Evolutionary conservation across 305 asterid species (phyloP).

Genomic region (Plantago coronopus): DNA sequence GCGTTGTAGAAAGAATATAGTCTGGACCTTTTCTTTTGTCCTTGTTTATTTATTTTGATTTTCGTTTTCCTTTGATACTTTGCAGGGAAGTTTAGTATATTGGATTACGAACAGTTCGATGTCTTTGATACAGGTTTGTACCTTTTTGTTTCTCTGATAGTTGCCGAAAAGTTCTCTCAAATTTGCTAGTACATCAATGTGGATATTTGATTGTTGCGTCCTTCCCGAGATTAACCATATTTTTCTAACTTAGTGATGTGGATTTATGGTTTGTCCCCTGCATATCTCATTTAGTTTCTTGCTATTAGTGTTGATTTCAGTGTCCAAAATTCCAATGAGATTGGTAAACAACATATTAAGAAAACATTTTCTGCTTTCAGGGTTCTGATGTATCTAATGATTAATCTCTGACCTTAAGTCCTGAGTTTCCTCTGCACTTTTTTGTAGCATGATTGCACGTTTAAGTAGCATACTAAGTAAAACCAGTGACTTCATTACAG

Average conservation of each 20-base stretch:
- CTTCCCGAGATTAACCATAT: slow-evolving; percentile 2
- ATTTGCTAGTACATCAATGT: slow-evolving; percentile 12
- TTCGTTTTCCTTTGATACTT: slow-evolving; percentile 20
- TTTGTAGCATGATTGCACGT: too few species aligned
- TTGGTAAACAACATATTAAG: too few species aligned
- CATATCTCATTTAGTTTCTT: background rate
- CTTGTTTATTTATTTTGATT: slow-evolving; percentile 14
- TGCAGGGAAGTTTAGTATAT: slow-evolving; percentile 84
- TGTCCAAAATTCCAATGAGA: too few species aligned
- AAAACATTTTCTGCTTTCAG: too few species aligned
- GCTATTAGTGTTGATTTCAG: background rate
- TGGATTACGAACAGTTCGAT: slow-evolving; percentile 80
- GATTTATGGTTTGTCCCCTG: background rate
- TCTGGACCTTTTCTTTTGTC: slow-evolving; percentile 8
- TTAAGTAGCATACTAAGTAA: too few species aligned
- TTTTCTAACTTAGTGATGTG: background rate
- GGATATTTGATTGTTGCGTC: slow-evolving; percentile 11
- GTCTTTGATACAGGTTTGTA: slow-evolving; percentile 60
- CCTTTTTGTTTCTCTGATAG: background rate
- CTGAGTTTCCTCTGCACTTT: too few species aligned
- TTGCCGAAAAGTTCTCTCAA: slow-evolving; percentile 4
- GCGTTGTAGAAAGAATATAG: slow-evolving; percentile 3
- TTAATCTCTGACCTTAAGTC: too few species aligned
- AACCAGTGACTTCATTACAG: too few species aligned
- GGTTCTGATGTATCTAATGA: too few species aligned